Base-by-base conservation (phyloP, 2,329 filamentous ascomycete genomes). In the Hortaea werneckii region DNA sequence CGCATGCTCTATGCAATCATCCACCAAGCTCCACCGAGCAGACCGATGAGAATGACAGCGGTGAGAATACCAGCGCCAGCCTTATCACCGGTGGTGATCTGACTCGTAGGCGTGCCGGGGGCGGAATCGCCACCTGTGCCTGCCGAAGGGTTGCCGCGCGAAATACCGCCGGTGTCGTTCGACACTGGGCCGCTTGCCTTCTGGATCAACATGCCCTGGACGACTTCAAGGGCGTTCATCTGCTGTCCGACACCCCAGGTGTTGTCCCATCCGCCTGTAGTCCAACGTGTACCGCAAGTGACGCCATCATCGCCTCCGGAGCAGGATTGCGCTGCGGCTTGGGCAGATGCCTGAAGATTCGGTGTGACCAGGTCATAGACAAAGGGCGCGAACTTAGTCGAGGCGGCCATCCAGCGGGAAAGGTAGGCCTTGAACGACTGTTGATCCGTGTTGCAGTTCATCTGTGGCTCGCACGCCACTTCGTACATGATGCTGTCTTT, bases 1-100 rank as follows among this genome's bases (percentile, higher is more conserved):
- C 20, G 20, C 20, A 20, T 20, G 20, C 20, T 20, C 20, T 20
- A 20, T 20, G 20, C 20, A 20, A 20, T 20, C 20, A 20, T 20
- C 20, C 20, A 50, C 64, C 56, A 58, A 41, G 54, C 70, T n/a
- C 77, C 78, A 1, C 71, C 77, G 1, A 71, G 67, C 8, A 84
- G 50, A 35, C 85, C 66, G 5, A 70, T 65, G 5, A 73, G 57
- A 1, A 86, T 60, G 3, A 82, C 62, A 5, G 77, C 63, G 1
- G 84, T 89, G 42, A 79, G 51, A 49, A 87, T 75, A 8, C 70
- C n/a, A 83, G 83, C 84, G 8, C 83, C 85, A 5, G 77, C 82
- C 50, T 70, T 77, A 58, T 88, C 84, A 8, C 73, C 79, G 1
- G 70, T 70, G 2, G 75, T 77, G 32, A 80, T 70, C 1, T 65